A percentile compares a stretch with the other conserved stretches of the same genome.
phyloP scores from a whole-genome alignment of 495 filamentous ascomycete species.

The Stereocaulon alpinum region DNA sequence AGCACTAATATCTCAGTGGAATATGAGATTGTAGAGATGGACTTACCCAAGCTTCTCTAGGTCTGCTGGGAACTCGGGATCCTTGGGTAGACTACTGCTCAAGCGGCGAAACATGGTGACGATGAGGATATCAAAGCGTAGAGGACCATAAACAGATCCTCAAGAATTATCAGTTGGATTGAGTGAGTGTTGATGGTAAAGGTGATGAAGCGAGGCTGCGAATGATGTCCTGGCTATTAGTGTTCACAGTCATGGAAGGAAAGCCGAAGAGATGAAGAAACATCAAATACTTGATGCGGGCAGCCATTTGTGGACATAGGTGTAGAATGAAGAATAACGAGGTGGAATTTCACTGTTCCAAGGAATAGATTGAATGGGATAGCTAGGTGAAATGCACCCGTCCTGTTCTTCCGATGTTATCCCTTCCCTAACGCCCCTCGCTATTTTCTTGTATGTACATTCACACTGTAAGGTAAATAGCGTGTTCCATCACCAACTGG shows the following conservation, averaged over 20 bases:
- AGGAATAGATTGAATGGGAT: neutral
- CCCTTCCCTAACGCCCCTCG: neutral
- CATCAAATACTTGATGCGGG: constrained; percentile 1
- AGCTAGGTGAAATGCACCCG: neutral
- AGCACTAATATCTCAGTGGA: neutral
- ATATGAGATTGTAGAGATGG: neutral
- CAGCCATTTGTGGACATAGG: neutral
- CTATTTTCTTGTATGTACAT: constrained; percentile 8
- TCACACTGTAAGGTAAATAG: neutral
- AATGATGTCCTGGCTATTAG: neutral
- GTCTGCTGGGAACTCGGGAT: constrained; percentile 52
- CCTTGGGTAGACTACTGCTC: constrained; percentile 54
- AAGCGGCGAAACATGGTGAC: constrained; percentile 54
- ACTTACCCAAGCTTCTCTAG: constrained; percentile 60
- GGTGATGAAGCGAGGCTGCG: neutral
- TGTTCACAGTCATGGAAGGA: neutral
- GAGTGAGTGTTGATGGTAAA: neutral
- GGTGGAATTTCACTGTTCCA: neutral
- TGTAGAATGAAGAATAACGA: neutral
- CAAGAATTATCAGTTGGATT: neutral
- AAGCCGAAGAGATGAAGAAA: neutral
- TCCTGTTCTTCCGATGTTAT: neutral
- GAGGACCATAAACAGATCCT: neutral
- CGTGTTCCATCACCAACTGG: constrained; percentile 61
- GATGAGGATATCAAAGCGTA: neutral